These are phyloP conservation scores for Neofusicoccum ribis DNA, from an alignment of 2,329 filamentous ascomycete genomes.

Conservation along the genomic window DNA sequence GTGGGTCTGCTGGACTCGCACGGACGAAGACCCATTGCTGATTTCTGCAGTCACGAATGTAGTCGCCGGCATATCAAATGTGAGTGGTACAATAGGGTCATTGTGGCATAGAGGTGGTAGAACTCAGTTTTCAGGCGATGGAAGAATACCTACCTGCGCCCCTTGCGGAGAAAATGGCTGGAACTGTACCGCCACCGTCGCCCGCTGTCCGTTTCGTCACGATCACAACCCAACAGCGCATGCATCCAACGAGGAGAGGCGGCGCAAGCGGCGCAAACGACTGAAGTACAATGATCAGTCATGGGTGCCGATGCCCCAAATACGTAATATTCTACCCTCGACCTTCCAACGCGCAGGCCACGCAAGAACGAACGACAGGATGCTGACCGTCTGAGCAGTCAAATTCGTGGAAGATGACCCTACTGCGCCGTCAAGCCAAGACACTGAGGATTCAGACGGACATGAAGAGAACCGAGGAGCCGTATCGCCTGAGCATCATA, in stretches of 20 bases:
- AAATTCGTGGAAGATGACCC: not conserved
- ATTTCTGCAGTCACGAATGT: not conserved
- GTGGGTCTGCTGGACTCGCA: not conserved
- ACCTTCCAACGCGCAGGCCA: no score
- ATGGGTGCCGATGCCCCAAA: not conserved
- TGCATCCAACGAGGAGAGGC: not conserved
- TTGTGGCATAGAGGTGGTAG: no score
- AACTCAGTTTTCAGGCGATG: not conserved
- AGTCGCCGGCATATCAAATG: constrained; percentile 1
- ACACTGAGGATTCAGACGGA: not conserved
- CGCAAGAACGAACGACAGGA: no score
- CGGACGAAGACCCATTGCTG: not conserved
- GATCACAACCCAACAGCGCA: constrained; percentile 3
- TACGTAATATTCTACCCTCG: not conserved
- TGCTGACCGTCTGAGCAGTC: not conserved
- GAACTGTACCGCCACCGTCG: not conserved
- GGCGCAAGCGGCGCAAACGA: not conserved
- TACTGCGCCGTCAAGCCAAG: not conserved
- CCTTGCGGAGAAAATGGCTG: not conserved
- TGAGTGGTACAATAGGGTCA: not conserved
- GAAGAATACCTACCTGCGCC: not conserved
- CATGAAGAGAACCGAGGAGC: not conserved
- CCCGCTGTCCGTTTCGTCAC: not conserved
- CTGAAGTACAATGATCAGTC: not conserved
- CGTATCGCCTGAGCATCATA: not conserved